Percentiles rank a stretch among this genome's conserved stretches.
These are phyloP conservation scores for Monascus purpureus DNA, from an alignment of 495 filamentous ascomycete species.

Conservation along the genomic window DNA sequence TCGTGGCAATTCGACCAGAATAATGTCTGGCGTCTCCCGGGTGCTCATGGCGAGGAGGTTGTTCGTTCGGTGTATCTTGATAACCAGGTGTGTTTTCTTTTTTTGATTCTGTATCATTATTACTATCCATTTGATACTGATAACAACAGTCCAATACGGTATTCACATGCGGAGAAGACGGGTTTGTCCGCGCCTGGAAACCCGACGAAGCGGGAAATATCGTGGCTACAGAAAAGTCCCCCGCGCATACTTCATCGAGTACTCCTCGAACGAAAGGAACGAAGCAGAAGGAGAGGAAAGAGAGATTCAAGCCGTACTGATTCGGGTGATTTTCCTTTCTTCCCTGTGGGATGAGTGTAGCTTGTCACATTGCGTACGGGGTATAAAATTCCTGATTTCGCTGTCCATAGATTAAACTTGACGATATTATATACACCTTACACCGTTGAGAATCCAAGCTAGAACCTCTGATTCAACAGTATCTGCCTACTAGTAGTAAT, in stretches of 20 bases:
- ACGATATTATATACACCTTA: too few species aligned
- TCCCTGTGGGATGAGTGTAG: too few species aligned
- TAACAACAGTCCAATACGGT: constrained; percentile 45
- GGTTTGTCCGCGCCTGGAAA: constrained; percentile 41
- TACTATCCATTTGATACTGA: not conserved
- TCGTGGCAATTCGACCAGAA: constrained; percentile 50
- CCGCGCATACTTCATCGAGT: constrained; percentile 11
- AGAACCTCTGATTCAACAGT: too few species aligned
- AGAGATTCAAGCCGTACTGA: constrained; percentile 30
- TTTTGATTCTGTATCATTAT: not conserved
- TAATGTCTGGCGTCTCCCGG: constrained; percentile 48
- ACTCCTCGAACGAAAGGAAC: constrained; percentile 21
- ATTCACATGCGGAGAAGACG: constrained; percentile 70
- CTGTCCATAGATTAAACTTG: too few species aligned
- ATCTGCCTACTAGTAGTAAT: too few species aligned
- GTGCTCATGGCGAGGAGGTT: constrained; percentile 74
- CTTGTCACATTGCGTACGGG: too few species aligned
- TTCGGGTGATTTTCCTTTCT: too few species aligned
- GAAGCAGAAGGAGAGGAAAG: constrained; percentile 19
- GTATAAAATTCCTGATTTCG: too few species aligned
- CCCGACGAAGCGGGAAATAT: constrained; percentile 6
- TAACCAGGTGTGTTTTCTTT: constrained; percentile 39
- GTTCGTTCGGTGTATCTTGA: constrained; percentile 66
- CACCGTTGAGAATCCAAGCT: too few species aligned
- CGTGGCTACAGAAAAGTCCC: constrained; percentile 2